Evolutionary conservation across 148 eudicot species (phyloP).

Genomic region (Amaranthus hypochondriacus): DNA sequence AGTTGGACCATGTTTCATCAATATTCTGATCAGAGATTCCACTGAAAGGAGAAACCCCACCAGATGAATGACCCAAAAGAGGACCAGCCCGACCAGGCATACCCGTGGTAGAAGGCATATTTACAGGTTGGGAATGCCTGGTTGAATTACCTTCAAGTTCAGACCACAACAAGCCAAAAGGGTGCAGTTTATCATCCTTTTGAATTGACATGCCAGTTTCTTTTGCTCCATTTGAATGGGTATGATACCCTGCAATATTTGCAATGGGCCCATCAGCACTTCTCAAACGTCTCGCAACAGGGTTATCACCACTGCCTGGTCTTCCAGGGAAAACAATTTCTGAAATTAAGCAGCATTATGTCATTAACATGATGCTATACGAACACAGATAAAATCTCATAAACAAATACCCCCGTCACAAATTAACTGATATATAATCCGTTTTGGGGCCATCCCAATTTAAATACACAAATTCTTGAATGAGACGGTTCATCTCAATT

Average conservation of each 20-base stretch:
- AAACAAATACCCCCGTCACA: not conserved
- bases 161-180: conserved; percentile 88
- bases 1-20: conserved; percentile 54
- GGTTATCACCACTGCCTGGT: conserved; percentile 58
- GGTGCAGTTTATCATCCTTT: conserved; percentile 69
- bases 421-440: too few species aligned
- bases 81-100: conserved; percentile 48
- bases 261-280: conserved; percentile 36
- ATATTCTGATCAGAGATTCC: conserved; percentile 39
- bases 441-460: too few species aligned
- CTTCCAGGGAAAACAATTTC: conserved; percentile 85
- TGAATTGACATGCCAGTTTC: conserved; percentile 35
- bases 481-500: too few species aligned
- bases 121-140: conserved; percentile 46
- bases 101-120: conserved; percentile 32
- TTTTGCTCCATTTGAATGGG: conserved; percentile 33
- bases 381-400: not conserved
- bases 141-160: conserved; percentile 65
- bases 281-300: conserved; percentile 35
- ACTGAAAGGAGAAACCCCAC: conserved; percentile 38
- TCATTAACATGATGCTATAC: not conserved
- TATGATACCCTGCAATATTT: conserved; percentile 31
- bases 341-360: conserved; percentile 25
- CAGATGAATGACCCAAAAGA: conserved; percentile 35
- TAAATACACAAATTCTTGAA: too few species aligned